A percentile compares a stretch with the other conserved stretches of the same genome.
These are phyloP conservation scores for Penicillium frequentans DNA, from an alignment of 2,329 filamentous ascomycete genomes.

Conservation along the genomic window DNA sequence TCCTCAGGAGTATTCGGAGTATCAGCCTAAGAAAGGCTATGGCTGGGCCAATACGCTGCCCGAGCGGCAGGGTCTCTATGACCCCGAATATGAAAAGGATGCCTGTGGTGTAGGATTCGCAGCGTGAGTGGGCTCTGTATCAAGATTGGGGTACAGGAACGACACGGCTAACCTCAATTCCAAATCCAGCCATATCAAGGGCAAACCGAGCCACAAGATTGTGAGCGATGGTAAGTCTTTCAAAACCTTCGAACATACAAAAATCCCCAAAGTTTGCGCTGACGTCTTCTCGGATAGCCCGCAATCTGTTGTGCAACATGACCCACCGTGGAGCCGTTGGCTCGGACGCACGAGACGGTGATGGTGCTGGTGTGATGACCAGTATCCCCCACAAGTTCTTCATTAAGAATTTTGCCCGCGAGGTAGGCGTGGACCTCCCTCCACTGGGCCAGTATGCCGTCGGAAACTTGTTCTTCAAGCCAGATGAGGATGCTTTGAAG, in stretches of 20 bases:
- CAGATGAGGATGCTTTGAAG: conserved; percentile 82
- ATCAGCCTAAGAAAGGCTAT: conserved; percentile 64
- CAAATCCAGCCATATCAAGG: conserved; percentile 81
- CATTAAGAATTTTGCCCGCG: conserved; percentile 93
- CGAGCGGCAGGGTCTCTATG: conserved; percentile 97
- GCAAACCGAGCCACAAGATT: conserved; percentile 95
- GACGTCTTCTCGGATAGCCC: conserved; percentile 55
- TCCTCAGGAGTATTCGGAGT: conserved; percentile 52
- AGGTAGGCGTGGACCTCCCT: conserved; percentile 84
- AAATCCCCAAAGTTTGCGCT: not conserved
- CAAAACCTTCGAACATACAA: conserved; percentile 1
- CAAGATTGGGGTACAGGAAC: conserved; percentile 1
- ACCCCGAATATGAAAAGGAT: conserved; percentile 96
- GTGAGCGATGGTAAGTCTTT: conserved; percentile 83
- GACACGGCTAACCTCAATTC: conserved; percentile 8
- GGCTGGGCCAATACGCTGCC: conserved; percentile 94
- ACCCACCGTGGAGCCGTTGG: conserved; percentile 98
- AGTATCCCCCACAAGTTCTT: conserved; percentile 99
- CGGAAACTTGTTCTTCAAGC: conserved; percentile 98
- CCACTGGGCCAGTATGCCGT: conserved; percentile 91
- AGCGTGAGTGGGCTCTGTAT: conserved; percentile 63
- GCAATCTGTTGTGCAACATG: conserved; percentile 98
- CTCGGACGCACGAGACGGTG: conserved; percentile 95
- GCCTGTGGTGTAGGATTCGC: conserved; percentile 99
- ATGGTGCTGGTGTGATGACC: conserved; percentile 99